Percentiles rank a stretch among this genome's conserved stretches.
These are phyloP conservation scores for Allium fistulosum DNA, from an alignment of 106 monocot genomes.

Conservation along the genomic window DNA sequence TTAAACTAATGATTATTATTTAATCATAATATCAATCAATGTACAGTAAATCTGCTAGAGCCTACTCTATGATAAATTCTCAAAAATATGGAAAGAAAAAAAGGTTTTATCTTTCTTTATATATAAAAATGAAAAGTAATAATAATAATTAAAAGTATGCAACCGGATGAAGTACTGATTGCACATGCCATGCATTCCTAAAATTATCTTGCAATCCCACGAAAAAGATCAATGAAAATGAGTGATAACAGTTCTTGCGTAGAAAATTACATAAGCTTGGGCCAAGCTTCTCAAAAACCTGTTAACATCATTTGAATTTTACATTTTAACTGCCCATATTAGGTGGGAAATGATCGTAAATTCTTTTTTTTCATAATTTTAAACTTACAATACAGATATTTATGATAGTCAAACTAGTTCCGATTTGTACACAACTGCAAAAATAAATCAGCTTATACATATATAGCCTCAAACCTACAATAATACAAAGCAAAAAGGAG, in stretches of 20 bases:
- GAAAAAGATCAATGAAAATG: conserved; percentile 95
- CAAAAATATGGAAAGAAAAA: not conserved
- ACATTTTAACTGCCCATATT: conserved; percentile 28
- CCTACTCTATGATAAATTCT: not conserved
- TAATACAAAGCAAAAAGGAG: not conserved
- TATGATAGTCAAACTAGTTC: conserved; percentile 99
- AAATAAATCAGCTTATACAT: conserved; percentile 33
- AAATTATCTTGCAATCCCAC: conserved; percentile 88
- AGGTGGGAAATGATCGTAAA: conserved; percentile 30
- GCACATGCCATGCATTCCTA: conserved; percentile 97
- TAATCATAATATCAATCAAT: not conserved
- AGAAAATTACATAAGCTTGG: conserved; percentile 99
- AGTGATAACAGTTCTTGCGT: conserved; percentile 81
- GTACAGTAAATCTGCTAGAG: not conserved
- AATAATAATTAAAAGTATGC: conserved; percentile 8
- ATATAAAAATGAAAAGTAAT: not conserved
- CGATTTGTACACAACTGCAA: conserved; percentile 99
- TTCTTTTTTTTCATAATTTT: conserved; percentile 4
- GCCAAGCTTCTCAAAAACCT: conserved; percentile 99
- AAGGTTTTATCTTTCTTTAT: not conserved
- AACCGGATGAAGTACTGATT: conserved; percentile 16
- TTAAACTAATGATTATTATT: not conserved
- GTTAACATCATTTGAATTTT: conserved; percentile 69
- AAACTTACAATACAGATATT: conserved; percentile 99
- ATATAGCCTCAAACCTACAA: conserved; percentile 22